Conservation (phyloP, 2,329 filamentous ascomycete species). For the Trichoderma atroviride region DNA sequence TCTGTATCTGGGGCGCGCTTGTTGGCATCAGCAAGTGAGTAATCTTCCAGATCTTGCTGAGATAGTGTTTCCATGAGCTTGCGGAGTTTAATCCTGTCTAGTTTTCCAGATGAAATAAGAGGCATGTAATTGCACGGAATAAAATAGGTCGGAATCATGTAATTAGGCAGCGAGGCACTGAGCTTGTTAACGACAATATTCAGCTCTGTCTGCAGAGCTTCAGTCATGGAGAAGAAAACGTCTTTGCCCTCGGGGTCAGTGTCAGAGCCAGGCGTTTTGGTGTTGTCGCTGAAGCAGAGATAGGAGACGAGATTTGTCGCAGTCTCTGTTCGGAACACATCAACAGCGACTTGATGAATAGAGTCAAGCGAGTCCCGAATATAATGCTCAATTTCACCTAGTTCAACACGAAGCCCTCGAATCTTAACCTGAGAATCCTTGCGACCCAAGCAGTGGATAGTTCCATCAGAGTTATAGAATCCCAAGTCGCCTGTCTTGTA, state of each 20-base stretch:
- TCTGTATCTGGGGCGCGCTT: slow-evolving; percentile 17
- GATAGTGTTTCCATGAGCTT: neutral
- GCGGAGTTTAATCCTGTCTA: slow-evolving; percentile 14
- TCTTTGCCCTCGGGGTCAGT: neutral
- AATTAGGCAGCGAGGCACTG: slow-evolving; percentile 7
- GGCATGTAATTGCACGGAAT: slow-evolving; percentile 26
- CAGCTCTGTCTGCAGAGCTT: neutral
- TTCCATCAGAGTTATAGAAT: slow-evolving; percentile 20
- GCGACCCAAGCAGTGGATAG: slow-evolving; percentile 11
- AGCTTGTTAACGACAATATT: slow-evolving; percentile 2
- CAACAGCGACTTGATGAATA: slow-evolving; percentile 17
- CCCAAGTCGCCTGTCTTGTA: slow-evolving; percentile 20
- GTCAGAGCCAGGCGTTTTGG: neutral
- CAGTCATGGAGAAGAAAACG: slow-evolving; percentile 6
- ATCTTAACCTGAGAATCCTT: slow-evolving; percentile 27
- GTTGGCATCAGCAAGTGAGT: slow-evolving; percentile 13
- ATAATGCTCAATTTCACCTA: slow-evolving; percentile 23
- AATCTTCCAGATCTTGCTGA: slow-evolving; percentile 15
- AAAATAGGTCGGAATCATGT: slow-evolving; percentile 24
- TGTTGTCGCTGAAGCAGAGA: slow-evolving; percentile 16
- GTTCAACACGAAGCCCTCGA: slow-evolving; percentile 26
- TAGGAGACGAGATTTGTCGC: slow-evolving; percentile 17
- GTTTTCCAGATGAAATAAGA: slow-evolving; percentile 19
- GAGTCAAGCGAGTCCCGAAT: neutral
- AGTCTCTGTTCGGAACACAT: slow-evolving; percentile 12